These are phyloP conservation scores for Halophytophthora polymorphica DNA, from an alignment of 352 stramenopile species.

Conservation along the genomic window DNA sequence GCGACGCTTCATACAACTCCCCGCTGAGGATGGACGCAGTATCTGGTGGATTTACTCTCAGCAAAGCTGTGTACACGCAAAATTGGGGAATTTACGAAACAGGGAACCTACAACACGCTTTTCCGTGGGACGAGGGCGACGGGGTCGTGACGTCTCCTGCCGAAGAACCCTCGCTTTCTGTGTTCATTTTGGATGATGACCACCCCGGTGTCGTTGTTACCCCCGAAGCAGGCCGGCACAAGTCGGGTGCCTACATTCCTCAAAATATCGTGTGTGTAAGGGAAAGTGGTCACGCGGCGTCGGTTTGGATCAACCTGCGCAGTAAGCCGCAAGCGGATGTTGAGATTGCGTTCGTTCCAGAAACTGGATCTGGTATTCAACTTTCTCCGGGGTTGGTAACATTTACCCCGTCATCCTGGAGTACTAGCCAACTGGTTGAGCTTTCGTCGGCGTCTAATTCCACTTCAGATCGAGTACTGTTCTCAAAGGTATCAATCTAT, in stretches of 20 bases:
- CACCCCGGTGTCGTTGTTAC: slow-evolving; percentile 30
- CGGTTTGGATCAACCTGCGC: slow-evolving; percentile 30
- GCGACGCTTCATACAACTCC: slow-evolving; percentile 35
- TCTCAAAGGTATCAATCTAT: slow-evolving; percentile 21
- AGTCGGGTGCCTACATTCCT: slow-evolving; percentile 17
- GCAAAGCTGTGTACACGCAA: slow-evolving; percentile 45
- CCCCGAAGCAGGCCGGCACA: slow-evolving; percentile 36
- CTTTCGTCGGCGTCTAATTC: slow-evolving; percentile 15
- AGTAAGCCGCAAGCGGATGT: slow-evolving; percentile 43
- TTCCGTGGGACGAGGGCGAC: slow-evolving; percentile 37
- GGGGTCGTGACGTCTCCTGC: slow-evolving; percentile 52
- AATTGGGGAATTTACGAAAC: slow-evolving; percentile 47
- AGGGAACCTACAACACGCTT: slow-evolving; percentile 47
- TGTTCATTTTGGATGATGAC: slow-evolving; percentile 56
- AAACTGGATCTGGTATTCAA: slow-evolving; percentile 18
- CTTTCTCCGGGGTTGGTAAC: slow-evolving; percentile 27
- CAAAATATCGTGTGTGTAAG: slow-evolving; percentile 38
- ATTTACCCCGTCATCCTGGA: slow-evolving; percentile 33
- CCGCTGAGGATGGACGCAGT: slow-evolving; percentile 22
- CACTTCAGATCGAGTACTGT: slow-evolving; percentile 15
- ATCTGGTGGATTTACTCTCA: slow-evolving; percentile 35
- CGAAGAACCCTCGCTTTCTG: slow-evolving; percentile 14
- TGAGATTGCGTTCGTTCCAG: slow-evolving; percentile 27
- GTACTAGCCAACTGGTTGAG: slow-evolving; percentile 16
- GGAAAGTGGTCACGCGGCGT: slow-evolving; percentile 39